Base-by-base conservation (phyloP, 352 stramenopile genomes). In the Achlya hypogyna region DNA sequence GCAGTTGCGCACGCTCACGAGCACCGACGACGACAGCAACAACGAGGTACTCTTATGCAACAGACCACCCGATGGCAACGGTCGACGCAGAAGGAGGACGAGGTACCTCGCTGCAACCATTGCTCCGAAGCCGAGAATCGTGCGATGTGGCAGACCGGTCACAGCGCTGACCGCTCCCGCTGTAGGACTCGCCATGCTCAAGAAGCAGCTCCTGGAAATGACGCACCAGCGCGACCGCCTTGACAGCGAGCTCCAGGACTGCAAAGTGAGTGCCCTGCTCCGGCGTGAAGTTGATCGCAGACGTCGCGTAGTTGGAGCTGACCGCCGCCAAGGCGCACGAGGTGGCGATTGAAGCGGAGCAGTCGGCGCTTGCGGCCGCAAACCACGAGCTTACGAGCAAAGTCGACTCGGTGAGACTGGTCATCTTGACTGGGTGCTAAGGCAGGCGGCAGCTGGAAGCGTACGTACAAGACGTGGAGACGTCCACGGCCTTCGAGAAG, bases 391-490 rank as follows among this genome's bases (percentile, higher is more conserved):
- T 42, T 14, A 14, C 34, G 6, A 42, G 6, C 34, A 42, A 42
- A 42, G 34, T 42, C 34, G 6, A 6, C 14, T 42, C 34, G 34
- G 34, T 42, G n/a, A 42, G 6, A 16, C 34, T 42, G 14, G 6
- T 42, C 34, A 16, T 42, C 6, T 42, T 42, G 6, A 14, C 34
- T 6, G 14, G 6, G 34, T 42, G 6, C 6, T 42, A 14, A 42
- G 34, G 14, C 34, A 42, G 6, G 34, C 14, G 6, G 34, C 40
- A 67, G 60, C 22, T 42, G 10, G 34, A 47, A 9, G 27, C n/a
- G 18, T 67, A 58, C 45, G 51, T 67, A 16, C n/a, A 67, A 49
- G 60, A 67, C 20, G 42, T 34, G 6, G 60, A 67, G 34, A 29
- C 12, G 25, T 54, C 34, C n/a, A 53, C 51, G 4, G 38, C 60